Conservation (phyloP, 305 asterid species). For the Fraxinus albicans region DNA sequence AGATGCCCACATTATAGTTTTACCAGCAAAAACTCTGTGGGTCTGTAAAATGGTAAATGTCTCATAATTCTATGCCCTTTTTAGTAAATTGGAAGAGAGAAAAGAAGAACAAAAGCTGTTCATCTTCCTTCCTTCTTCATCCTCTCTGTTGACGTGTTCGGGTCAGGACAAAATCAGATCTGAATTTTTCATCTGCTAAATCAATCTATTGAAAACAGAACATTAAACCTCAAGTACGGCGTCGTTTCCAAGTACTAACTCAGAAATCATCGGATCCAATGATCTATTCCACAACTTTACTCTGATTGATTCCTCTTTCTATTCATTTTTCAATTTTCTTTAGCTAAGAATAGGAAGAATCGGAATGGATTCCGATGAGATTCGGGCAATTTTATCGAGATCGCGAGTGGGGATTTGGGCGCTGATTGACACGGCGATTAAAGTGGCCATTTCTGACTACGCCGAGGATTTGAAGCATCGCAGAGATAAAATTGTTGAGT, state of each 20-base stretch:
- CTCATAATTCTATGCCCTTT: constrained; percentile 20
- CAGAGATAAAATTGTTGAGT: constrained; percentile 69
- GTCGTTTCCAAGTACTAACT: constrained; percentile 29
- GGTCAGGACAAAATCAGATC: constrained; percentile 40
- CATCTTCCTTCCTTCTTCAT: constrained; percentile 22
- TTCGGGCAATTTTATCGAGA: constrained; percentile 61
- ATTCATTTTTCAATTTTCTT: neutral
- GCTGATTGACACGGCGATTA: constrained; percentile 75
- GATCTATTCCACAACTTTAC: constrained; percentile 14
- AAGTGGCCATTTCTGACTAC: constrained; percentile 67
- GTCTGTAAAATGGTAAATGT: constrained; percentile 15
- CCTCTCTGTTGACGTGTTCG: constrained; percentile 15
- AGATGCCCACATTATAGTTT: too few species aligned
- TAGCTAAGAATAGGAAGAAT: neutral
- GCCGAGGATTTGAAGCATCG: constrained; percentile 67
- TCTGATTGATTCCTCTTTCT: neutral
- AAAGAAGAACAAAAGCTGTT: neutral
- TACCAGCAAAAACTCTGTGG: too few species aligned
- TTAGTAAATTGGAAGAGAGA: neutral
- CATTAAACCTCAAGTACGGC: constrained; percentile 11
- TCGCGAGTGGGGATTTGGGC: constrained; percentile 73
- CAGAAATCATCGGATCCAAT: constrained; percentile 23
- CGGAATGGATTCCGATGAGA: constrained; percentile 70
- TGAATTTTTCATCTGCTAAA: constrained; percentile 22
- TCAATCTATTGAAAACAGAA: neutral